phyloP scores from a whole-genome alignment of 2,329 filamentous ascomycete species.

The Mycocentrospora acerina region DNA sequence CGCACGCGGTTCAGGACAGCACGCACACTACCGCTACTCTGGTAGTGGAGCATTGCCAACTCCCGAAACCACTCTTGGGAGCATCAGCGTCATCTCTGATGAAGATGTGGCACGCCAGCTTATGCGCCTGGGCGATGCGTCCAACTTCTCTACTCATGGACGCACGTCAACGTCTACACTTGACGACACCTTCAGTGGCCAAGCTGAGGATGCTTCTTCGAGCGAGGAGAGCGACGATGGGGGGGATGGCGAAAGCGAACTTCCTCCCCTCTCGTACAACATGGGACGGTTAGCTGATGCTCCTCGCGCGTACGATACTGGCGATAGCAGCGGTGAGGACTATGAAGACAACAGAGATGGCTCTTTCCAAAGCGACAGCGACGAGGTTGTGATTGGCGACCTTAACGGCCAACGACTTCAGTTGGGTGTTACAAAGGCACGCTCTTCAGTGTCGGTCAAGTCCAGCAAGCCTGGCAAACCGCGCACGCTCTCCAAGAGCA shows the following conservation, averaged over 20 bases:
- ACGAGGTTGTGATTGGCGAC: constrained; percentile 46
- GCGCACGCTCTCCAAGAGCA: constrained; percentile 54
- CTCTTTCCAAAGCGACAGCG: constrained; percentile 57
- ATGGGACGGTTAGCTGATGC: constrained; percentile 20
- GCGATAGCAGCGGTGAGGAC: constrained; percentile 62
- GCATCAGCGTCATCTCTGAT: constrained; percentile 84
- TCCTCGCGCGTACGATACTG: constrained; percentile 50
- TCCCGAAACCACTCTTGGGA: constrained; percentile 90
- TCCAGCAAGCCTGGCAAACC: constrained; percentile 42
- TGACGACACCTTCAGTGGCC: constrained; percentile 90
- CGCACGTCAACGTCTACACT: constrained; percentile 90
- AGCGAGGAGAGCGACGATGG: constrained; percentile 70
- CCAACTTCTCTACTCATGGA: constrained; percentile 82
- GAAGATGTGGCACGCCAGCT: constrained; percentile 97
- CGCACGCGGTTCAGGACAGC: constrained; percentile 39
- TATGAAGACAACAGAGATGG: constrained; percentile 56
- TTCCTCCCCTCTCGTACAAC: constrained; percentile 40
- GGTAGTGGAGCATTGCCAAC: constrained; percentile 74
- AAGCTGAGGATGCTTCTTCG: constrained; percentile 65
- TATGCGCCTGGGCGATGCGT: constrained; percentile 92
- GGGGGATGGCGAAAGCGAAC: constrained; percentile 57
- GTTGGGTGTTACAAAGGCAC: constrained; percentile 36
- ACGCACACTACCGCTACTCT: constrained; percentile 45
- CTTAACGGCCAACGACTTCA: constrained; percentile 47
- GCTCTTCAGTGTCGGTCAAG: constrained; percentile 43